Base-by-base conservation (phyloP, 2,329 filamentous ascomycete species). In the Trichophyton schoenleinii region DNA sequence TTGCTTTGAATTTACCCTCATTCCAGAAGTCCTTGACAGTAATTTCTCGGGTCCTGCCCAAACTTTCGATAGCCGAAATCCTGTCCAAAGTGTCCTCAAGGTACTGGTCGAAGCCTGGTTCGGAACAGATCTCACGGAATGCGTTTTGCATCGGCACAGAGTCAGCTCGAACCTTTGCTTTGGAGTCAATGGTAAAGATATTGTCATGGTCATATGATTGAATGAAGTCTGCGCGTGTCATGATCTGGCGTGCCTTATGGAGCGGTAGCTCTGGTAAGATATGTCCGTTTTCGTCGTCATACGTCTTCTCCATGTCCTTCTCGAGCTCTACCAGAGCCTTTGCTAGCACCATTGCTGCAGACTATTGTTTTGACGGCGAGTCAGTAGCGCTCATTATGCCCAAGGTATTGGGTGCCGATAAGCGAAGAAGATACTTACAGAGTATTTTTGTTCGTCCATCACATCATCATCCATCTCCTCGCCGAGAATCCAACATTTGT, bases 401-500 rank as follows among this genome's bases (percentile, higher is more conserved):
- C 8, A 11, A n/a, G 28, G 41, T 20, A 44, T 20, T 20, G 34
- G 7, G 11, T 7, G 15, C 13, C 9, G 52, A 15, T 53, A 9
- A 20, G 55, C 15, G 55, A 18, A 0, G 28, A 31, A n/a, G 41
- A 25, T 36, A 82, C 86, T 75, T 78, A 90, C 87, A 53, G 91
- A 89, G 79, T 90, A 96, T 73, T 97, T 96, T 71, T 97, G 91
- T 73, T 96, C 89, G 70, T 96, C 90, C 87, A 97, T 97, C 67
- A 96, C 94, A 71, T 99, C 94, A 74, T 97, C 94, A 67, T 97
- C 94, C 87, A 87, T 91, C 65, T 86, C 85, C 63, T 76, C 78
- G 18, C 88, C 88, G 1, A 91, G 79, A 60, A 91, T 88, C 78
- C 87, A 87, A 71, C 87, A 90, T 70, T 87, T 85, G 73, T 89